These are phyloP conservation scores for Nicotiana benthamiana DNA, from an alignment of 257 asterid species.

Conservation along the genomic window DNA sequence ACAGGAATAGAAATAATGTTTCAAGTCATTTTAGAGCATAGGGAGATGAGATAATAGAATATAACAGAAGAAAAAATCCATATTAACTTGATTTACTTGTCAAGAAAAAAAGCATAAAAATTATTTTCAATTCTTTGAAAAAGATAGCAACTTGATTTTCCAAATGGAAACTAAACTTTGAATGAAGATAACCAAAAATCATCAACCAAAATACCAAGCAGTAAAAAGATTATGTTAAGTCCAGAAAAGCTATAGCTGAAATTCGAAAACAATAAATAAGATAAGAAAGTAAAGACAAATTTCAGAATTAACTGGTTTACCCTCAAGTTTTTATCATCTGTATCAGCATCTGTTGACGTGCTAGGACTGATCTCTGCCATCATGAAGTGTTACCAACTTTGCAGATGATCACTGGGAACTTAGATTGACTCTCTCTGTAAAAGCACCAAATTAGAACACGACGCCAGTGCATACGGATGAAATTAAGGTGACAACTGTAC, in stretches of 20 bases:
- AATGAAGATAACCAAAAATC: background rate
- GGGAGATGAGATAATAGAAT: background rate
- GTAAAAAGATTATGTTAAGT: background rate
- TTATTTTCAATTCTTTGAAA: background rate
- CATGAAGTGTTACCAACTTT: constrained; percentile 23
- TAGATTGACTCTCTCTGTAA: constrained; percentile 14
- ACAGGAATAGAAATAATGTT: background rate
- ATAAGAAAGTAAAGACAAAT: background rate
- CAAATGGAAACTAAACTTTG: background rate
- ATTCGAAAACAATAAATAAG: background rate
- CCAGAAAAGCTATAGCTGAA: background rate
- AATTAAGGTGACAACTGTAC: background rate
- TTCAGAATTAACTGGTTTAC: constrained; percentile 11
- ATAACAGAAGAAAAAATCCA: no score
- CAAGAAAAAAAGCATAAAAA: background rate
- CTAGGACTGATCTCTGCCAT: constrained; percentile 91
- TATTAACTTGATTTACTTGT: background rate
- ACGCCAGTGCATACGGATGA: background rate
- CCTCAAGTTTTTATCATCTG: constrained; percentile 68
- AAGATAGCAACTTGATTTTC: background rate
- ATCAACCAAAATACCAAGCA: background rate
- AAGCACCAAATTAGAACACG: constrained; percentile 1
- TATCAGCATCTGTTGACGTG: constrained; percentile 89
- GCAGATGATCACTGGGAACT: constrained; percentile 2
- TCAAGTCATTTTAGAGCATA: background rate